Evolutionary conservation across 805 yeast species (phyloP).

Genomic region (Monosporozyma aquatica): DNA sequence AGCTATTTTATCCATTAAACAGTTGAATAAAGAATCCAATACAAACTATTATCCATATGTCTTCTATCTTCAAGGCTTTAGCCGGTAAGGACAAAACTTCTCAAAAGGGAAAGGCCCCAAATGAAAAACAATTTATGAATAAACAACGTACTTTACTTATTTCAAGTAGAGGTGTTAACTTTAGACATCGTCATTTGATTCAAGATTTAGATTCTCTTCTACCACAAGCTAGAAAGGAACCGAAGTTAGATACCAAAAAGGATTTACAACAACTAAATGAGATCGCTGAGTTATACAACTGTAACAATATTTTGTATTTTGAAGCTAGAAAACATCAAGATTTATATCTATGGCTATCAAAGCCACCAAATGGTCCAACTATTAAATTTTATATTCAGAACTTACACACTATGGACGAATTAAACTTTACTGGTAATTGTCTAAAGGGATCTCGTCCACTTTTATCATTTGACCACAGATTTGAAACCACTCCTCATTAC

Average conservation of each 20-base stretch:
- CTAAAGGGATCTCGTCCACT: slow-evolving; percentile 92
- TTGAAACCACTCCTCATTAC: slow-evolving; percentile 61
- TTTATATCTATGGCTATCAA: slow-evolving; percentile 86
- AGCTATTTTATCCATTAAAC: too few relatives aligned
- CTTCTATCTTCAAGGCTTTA: slow-evolving; percentile 63
- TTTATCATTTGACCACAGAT: slow-evolving; percentile 75
- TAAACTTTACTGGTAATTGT: slow-evolving; percentile 94
- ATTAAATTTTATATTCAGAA: slow-evolving; percentile 89
- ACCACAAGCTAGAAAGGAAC: slow-evolving; percentile 95
- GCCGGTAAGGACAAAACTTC: slow-evolving; percentile 36
- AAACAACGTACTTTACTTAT: slow-evolving; percentile 82
- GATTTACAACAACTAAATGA: slow-evolving; percentile 83
- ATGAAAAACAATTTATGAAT: slow-evolving; percentile 53
- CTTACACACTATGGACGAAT: slow-evolving; percentile 90
- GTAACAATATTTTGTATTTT: slow-evolving; percentile 88
- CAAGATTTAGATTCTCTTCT: slow-evolving; percentile 66
- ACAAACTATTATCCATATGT: too few relatives aligned
- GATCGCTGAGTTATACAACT: slow-evolving; percentile 92
- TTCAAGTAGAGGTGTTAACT: slow-evolving; percentile 91
- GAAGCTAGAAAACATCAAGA: slow-evolving; percentile 96
- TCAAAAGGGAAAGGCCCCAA: slow-evolving; percentile 23
- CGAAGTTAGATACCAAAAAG: slow-evolving; percentile 88
- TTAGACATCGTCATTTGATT: slow-evolving; percentile 89
- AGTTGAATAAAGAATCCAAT: too few relatives aligned
- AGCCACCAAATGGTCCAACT: slow-evolving; percentile 98